Conservation (phyloP, 371 early-diverging fungal species). For the Dichotomocladium elegans region DNA sequence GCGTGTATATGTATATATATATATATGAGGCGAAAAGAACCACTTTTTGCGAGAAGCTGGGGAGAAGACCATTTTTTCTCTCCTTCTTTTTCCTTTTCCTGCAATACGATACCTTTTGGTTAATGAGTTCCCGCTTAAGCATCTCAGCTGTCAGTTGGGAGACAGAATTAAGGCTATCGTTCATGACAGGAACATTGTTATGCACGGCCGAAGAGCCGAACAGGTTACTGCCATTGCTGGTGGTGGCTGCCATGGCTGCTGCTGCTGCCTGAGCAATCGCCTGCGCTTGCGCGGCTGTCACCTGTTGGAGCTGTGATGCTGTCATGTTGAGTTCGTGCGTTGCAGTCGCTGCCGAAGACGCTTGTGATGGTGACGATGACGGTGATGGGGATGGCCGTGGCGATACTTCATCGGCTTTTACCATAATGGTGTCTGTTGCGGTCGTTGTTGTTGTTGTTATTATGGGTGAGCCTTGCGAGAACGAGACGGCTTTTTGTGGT, state of each 20-base stretch:
- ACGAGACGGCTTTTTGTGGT: no score
- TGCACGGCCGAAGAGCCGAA: background rate
- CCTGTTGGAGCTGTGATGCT: constrained; percentile 29
- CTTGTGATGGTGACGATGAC: no score
- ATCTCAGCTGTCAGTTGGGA: constrained; percentile 31
- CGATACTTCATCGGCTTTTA: no score
- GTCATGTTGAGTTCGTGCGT: constrained; percentile 13
- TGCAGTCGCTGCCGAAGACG: background rate
- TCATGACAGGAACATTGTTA: constrained; percentile 1
- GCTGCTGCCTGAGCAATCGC: constrained; percentile 29
- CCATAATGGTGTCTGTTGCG: no score
- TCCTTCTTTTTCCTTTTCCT: constrained; percentile 1
- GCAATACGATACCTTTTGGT: constrained; percentile 34
- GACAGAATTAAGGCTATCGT: constrained; percentile 9
- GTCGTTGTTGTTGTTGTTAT: no score
- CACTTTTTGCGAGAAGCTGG: no score
- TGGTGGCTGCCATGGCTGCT: constrained; percentile 19
- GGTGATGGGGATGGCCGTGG: no score
- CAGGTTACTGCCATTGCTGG: background rate
- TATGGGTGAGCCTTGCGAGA: no score
- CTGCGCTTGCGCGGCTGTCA: constrained; percentile 27
- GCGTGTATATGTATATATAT: no score
- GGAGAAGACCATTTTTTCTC: constrained; percentile 19
- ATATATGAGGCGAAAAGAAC: no score
- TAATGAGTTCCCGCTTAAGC: constrained; percentile 39